Evolutionary conservation across 2,329 filamentous ascomycete genomes (phyloP).

Genomic region (Pseudohalonectria lignicola): DNA sequence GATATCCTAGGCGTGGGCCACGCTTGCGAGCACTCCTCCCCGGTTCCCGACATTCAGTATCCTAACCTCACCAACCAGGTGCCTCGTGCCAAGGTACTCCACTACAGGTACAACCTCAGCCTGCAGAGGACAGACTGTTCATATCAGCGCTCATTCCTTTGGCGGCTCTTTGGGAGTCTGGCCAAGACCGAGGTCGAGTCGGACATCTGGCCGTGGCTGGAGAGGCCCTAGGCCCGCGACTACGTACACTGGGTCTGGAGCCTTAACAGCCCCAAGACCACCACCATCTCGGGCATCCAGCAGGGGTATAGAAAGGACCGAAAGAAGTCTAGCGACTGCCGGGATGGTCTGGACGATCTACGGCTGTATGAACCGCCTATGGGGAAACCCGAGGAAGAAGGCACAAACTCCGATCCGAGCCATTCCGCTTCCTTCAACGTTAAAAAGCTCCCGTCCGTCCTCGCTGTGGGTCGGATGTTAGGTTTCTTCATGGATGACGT

Average conservation of each 20-base stretch:
- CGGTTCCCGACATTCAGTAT: no score
- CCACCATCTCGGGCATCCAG: background rate
- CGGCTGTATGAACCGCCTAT: no score
- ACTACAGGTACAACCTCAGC: constrained; percentile 2
- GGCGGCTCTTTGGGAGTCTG: background rate
- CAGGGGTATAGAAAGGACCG: constrained; percentile 1
- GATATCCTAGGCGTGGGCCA: background rate
- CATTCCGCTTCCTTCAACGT: background rate
- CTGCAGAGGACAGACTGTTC: background rate
- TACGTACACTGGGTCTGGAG: constrained; percentile 3
- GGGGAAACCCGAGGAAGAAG: no score
- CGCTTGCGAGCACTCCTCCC: background rate
- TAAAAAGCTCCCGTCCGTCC: background rate
- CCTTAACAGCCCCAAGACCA: no score
- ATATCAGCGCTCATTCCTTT: background rate
- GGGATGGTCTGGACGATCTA: constrained; percentile 1
- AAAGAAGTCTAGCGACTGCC: constrained; percentile 1
- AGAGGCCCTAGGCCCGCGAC: background rate
- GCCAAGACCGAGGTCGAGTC: background rate
- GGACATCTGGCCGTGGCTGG: constrained; percentile 4
- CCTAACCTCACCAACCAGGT: no score
- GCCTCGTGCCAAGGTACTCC: background rate
- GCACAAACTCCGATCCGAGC: no score
- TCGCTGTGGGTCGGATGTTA: constrained; percentile 1
- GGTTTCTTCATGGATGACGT: constrained; percentile 1